Conservation (phyloP, 2,329 filamentous ascomycete genomes). For the Metarhizium anisopliae region DNA sequence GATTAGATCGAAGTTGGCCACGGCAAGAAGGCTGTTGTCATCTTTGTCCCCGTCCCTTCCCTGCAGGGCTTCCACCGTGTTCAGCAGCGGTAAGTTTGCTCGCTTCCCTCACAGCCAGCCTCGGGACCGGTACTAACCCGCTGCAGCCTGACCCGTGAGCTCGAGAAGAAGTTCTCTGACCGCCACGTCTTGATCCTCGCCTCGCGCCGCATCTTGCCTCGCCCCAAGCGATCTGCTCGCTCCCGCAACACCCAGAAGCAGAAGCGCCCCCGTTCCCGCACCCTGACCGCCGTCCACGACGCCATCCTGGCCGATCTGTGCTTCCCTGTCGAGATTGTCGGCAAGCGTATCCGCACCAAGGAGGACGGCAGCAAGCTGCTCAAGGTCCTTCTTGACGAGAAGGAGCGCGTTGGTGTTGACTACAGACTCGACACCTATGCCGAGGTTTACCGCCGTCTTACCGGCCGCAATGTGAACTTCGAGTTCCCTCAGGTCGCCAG, state of each 20-base stretch:
- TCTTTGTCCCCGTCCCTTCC: constrained; percentile 99
- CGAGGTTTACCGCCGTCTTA: constrained; percentile 98
- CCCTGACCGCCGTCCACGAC: constrained; percentile 97
- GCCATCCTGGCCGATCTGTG: constrained; percentile 96
- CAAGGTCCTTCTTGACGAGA: constrained; percentile 99
- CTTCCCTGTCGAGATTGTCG: constrained; percentile 99
- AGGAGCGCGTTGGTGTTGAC: constrained; percentile 98
- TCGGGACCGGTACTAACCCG: constrained; percentile 13
- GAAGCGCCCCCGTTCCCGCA: constrained; percentile 97
- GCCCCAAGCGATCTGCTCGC: constrained; percentile 96
- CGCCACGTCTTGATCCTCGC: constrained; percentile 99
- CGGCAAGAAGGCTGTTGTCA: constrained; percentile 99
- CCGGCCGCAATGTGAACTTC: constrained; percentile 91
- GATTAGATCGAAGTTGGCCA: constrained; percentile 98
- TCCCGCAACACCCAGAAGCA: constrained; percentile 94
- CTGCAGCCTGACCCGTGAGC: constrained; percentile 92
- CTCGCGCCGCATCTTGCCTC: constrained; percentile 95
- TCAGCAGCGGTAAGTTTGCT: constrained; percentile 84
- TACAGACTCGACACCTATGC: constrained; percentile 99
- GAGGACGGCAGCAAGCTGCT: constrained; percentile 97
- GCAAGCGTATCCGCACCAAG: constrained; percentile 97
- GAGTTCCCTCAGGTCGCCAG: constrained; percentile 88
- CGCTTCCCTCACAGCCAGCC: background rate
- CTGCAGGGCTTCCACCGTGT: constrained; percentile 98
- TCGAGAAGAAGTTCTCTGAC: constrained; percentile 99